A percentile compares a stretch with the other conserved stretches of the same genome.
phyloP scores from a whole-genome alignment of 768 basidiomycete species.

The Pleurotus eryngii region DNA sequence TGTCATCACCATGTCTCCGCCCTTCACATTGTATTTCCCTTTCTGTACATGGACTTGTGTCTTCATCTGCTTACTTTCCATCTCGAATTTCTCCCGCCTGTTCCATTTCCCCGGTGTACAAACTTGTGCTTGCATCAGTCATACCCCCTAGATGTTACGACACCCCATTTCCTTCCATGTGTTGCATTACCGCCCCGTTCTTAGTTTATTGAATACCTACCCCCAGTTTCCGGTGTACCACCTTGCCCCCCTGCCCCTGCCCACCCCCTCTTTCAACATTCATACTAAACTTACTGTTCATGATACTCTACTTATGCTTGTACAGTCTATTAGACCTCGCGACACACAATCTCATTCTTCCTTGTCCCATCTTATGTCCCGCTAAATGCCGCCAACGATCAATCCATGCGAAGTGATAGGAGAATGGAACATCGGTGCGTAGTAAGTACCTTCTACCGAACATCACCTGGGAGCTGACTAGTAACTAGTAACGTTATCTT shows the following conservation, averaged over 20 bases:
- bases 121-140: not conserved
- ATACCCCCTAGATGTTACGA: constrained; percentile 4
- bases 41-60: not conserved
- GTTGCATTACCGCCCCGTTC: not conserved
- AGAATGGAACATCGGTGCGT: no score
- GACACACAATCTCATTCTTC: not conserved
- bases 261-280: no score
- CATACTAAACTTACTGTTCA: constrained; percentile 4
- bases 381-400: no score
- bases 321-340: constrained; percentile 2
- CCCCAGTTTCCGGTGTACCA: constrained; percentile 4
- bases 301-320: constrained; percentile 3
- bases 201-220: constrained; percentile 6
- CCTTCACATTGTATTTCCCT: not conserved
- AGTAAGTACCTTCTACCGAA: no score
- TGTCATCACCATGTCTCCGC: not conserved
- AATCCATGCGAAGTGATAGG: no score
- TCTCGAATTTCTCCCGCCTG: not conserved
- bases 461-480: no score
- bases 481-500: no score
- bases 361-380: no score
- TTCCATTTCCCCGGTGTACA: not conserved
- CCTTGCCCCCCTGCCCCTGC: not conserved
- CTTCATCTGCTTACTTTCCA: not conserved
- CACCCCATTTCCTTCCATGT: not conserved